Percentiles rank a stretch among this genome's conserved stretches.
Conservation (phyloP, 768 basidiomycete species). For the Brasilioporus rufonigricans region DNA sequence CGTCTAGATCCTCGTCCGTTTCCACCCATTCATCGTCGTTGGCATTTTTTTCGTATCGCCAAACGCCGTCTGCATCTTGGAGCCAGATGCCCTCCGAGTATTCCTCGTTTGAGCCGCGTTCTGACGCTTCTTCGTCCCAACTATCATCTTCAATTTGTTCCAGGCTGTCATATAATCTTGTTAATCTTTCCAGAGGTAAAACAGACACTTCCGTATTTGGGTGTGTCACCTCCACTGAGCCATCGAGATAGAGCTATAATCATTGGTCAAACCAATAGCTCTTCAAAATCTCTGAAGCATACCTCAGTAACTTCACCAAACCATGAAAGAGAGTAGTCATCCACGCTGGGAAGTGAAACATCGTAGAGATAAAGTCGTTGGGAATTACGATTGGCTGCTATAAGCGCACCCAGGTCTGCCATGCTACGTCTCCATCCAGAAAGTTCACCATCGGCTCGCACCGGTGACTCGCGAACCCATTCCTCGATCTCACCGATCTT, state of each 20-base stretch:
- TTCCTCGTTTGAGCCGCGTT: slow-evolving; percentile 38
- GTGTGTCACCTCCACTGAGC: slow-evolving; percentile 69
- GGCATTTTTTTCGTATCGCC: slow-evolving; percentile 31
- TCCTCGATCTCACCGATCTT: slow-evolving; percentile 80
- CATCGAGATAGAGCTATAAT: slow-evolving; percentile 67
- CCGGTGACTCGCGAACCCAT: slow-evolving; percentile 67
- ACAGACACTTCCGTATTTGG: slow-evolving; percentile 49
- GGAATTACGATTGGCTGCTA: slow-evolving; percentile 48
- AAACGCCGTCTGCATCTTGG: slow-evolving; percentile 39
- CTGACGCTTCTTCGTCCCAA: slow-evolving; percentile 44
- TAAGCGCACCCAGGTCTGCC: slow-evolving; percentile 57
- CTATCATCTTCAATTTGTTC: slow-evolving; percentile 75
- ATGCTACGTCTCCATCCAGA: slow-evolving; percentile 73
- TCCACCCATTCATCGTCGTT: slow-evolving; percentile 43
- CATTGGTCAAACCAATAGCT: slow-evolving; percentile 4
- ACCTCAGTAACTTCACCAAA: slow-evolving; percentile 84
- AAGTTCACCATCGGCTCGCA: slow-evolving; percentile 47
- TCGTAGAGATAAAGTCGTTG: slow-evolving; percentile 38
- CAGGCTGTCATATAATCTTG: slow-evolving; percentile 75
- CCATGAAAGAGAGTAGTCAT: slow-evolving; percentile 59
- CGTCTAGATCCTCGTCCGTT: slow-evolving; percentile 32
- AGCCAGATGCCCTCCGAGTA: slow-evolving; percentile 42
- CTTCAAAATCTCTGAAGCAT: slow-evolving; percentile 23
- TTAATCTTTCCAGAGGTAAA: slow-evolving; percentile 67
- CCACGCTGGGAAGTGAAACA: slow-evolving; percentile 41